Conservation (phyloP, 345 rosid genomes). For the Eutrema japonicum region DNA sequence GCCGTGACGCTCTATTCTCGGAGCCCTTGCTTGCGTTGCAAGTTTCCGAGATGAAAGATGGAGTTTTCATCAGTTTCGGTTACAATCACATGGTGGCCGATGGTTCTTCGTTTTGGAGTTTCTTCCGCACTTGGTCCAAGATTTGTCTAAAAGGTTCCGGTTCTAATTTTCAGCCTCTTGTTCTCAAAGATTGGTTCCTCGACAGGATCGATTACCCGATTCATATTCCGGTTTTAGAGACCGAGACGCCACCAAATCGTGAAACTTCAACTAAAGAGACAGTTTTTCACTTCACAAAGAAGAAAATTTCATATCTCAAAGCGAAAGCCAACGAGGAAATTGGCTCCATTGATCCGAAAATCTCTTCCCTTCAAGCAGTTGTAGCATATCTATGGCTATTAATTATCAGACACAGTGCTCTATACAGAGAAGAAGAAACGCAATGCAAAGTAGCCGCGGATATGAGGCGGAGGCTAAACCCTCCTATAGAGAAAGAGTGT, state of each 20-base stretch:
- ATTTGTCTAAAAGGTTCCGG: conserved; percentile 20
- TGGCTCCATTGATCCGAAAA: background rate
- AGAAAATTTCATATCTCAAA: conserved; percentile 41
- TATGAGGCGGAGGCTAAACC: conserved; percentile 38
- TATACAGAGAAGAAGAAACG: conserved; percentile 25
- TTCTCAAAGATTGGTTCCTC: conserved; percentile 42
- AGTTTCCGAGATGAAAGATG: conserved; percentile 50
- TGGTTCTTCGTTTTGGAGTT: conserved; percentile 54
- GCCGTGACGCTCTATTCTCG: conserved; percentile 30
- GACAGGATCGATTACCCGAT: conserved; percentile 21
- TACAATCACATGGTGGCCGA: conserved; percentile 49
- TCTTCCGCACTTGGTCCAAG: conserved; percentile 55
- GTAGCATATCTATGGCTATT: conserved; percentile 42
- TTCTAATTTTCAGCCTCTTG: conserved; percentile 12
- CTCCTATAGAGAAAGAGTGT: conserved; percentile 31
- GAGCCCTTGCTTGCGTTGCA: conserved; percentile 54
- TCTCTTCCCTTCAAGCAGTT: conserved; percentile 48
- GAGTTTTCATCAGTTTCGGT: conserved; percentile 52
- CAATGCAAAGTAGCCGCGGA: conserved; percentile 36
- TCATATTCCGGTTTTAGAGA: conserved; percentile 39
- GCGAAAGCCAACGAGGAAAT: conserved; percentile 45
- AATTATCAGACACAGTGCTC: conserved; percentile 5
- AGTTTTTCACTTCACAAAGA: conserved; percentile 44
- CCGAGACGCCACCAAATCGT: background rate
- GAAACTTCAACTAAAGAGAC: conserved; percentile 33